Base-by-base conservation (phyloP, 371 early-diverging fungal species). In the Dichotomocladium elegans region DNA sequence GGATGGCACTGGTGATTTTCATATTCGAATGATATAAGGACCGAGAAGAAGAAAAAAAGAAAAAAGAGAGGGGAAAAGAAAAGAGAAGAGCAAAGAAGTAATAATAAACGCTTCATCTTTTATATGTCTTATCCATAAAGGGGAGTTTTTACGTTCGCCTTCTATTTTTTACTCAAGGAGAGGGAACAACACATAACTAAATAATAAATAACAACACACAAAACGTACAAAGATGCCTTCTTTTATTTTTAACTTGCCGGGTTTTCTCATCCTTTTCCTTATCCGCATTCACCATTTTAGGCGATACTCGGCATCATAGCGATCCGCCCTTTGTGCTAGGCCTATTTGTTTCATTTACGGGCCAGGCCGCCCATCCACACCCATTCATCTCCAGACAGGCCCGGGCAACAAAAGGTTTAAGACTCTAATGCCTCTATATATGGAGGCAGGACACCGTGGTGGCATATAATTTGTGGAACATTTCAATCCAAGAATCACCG, bases 1-100 rank as follows among this genome's bases (percentile, higher is more conserved):
- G 26, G 22, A 64, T 53, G 51, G 70, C 68, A 22, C 70, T 48
- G 41, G 55, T 64, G 28, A 74, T 58, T 56, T 66, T 74, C 74
- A 74, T 73, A 49, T 45, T 45, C 28, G 53, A 21, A 45, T 42
- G 44, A 21, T 42, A 46, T 19, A 19, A 53, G 51, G 41, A 58
- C 29, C 56, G 28, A 45, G 31, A 30, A 21, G 40, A 55, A 49
- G 15, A 46, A 34, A 45, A 49, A 51, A 41, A 24, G 29, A 47
- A 52, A 44, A 53, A 53, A 35, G 42, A 45, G 26, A 43, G 30
- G 42, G 22, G 37, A 30, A 50, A 30, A 41, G 12, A 42, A 30
- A 42, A 17, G 33, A 54, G 31, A 40, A 27, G 21, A n/a, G 37
- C 15, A 37, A 15, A 0, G 8, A 37, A 12, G 37, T 37, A n/a